Evolutionary conservation across 331 rosid species (phyloP).

Genomic region (Cucumis variabilis): DNA sequence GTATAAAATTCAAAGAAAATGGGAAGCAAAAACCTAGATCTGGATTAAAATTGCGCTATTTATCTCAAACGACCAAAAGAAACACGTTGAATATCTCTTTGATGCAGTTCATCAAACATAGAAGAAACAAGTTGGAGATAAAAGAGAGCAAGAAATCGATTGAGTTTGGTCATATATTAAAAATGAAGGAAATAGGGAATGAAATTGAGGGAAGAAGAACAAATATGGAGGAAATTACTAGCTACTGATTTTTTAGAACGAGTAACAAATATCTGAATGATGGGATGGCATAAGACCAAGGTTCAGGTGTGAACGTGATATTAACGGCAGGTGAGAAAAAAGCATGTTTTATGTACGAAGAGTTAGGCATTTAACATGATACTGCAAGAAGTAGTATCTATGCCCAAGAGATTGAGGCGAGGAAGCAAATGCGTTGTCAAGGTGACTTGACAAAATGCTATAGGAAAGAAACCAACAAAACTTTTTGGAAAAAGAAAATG

Average conservation of each 20-base stretch:
- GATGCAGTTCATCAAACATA: background rate
- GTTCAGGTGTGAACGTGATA: too few species aligned
- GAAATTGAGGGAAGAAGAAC: background rate
- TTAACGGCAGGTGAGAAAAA: too few species aligned
- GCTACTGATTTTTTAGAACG: background rate
- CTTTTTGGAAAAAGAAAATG: too few species aligned
- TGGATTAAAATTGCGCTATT: conserved; percentile 41
- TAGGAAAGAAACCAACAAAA: too few species aligned
- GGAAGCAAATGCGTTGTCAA: too few species aligned
- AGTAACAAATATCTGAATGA: too few species aligned
- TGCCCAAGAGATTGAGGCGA: too few species aligned
- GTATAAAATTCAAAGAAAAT: background rate
- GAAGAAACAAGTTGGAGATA: background rate
- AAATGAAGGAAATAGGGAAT: background rate
- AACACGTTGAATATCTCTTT: conserved; percentile 10
- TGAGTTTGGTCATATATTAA: background rate
- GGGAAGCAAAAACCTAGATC: conserved; percentile 55
- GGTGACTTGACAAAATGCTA: too few species aligned
- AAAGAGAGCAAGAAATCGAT: background rate
- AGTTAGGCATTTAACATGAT: too few species aligned
- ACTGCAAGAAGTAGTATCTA: too few species aligned
- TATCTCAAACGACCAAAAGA: background rate
- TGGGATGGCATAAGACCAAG: too few species aligned
- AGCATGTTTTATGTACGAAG: too few species aligned
- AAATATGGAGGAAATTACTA: conserved; percentile 23